Conservation (phyloP, 352 stramenopile species). For the Pilasporangium apinafurcum region DNA sequence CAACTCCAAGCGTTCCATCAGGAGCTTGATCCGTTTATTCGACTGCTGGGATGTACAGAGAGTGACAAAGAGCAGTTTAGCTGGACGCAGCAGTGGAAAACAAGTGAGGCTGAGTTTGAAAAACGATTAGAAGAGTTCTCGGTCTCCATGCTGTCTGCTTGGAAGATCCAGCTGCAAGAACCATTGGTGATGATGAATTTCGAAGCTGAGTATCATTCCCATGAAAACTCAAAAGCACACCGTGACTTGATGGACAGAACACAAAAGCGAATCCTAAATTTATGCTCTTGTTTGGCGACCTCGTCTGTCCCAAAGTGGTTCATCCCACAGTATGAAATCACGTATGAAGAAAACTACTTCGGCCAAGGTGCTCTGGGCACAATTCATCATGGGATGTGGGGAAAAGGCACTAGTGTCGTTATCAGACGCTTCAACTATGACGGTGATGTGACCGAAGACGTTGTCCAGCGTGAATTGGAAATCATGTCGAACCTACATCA, state of each 20-base stretch:
- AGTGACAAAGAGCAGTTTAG: constrained; percentile 11
- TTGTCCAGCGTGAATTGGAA: background rate
- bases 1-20: constrained; percentile 10
- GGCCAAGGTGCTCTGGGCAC: constrained; percentile 4
- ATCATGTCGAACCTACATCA: constrained; percentile 2
- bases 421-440: constrained; percentile 21
- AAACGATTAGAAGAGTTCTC: constrained; percentile 5
- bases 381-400: constrained; percentile 16
- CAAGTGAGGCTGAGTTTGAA: constrained; percentile 6
- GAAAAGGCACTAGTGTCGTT: constrained; percentile 14
- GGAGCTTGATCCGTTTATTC: constrained; percentile 11
- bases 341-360: constrained; percentile 1
- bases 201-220: constrained; percentile 9
- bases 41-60: constrained; percentile 13
- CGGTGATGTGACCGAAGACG: background rate
- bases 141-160: constrained; percentile 3
- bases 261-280: too few relatives aligned
- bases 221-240: constrained; percentile 3
- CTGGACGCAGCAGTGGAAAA: constrained; percentile 7
- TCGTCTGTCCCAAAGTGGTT: constrained; percentile 5
- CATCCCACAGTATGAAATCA: constrained; percentile 1
- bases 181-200: constrained; percentile 14
- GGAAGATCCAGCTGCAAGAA: constrained; percentile 8
- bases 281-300: constrained; percentile 2
- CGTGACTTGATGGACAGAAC: constrained; percentile 7